Conservation (phyloP, 345 rosid genomes). For the Ceriops decandra region DNA sequence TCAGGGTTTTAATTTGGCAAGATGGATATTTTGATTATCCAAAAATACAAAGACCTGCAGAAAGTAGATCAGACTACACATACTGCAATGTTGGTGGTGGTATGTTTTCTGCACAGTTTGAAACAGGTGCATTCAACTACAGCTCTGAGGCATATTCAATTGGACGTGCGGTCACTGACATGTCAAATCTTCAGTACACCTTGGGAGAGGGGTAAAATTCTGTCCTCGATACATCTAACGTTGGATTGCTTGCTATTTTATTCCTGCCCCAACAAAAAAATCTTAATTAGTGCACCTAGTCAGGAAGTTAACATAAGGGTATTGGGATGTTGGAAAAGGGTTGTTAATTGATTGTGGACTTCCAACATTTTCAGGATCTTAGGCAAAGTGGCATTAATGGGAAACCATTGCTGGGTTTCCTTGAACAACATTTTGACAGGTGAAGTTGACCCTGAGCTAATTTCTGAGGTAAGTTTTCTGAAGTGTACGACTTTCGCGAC, state of each 20-base stretch:
- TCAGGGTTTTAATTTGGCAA: slow-evolving; percentile 60
- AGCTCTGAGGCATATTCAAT: slow-evolving; percentile 28
- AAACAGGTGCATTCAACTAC: slow-evolving; percentile 10
- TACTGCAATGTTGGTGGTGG: slow-evolving; percentile 20
- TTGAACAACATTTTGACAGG: slow-evolving; percentile 28
- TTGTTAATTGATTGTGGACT: not conserved
- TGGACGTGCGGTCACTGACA: slow-evolving; percentile 32
- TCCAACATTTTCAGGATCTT: slow-evolving; percentile 36
- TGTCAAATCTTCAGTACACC: slow-evolving; percentile 38
- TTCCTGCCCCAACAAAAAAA: too few relatives aligned
- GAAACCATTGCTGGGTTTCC: slow-evolving; percentile 47
- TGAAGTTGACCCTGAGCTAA: slow-evolving; percentile 19
- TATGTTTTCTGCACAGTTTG: slow-evolving; percentile 18
- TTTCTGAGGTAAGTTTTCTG: slow-evolving; percentile 33
- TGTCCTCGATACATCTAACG: slow-evolving; percentile 14
- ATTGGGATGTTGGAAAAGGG: not conserved
- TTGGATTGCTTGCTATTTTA: not conserved
- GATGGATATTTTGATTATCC: slow-evolving; percentile 46
- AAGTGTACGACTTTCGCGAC: too few relatives aligned
- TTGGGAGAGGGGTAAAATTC: slow-evolving; percentile 55
- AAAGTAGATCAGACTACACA: slow-evolving; percentile 9
- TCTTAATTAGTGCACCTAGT: too few relatives aligned
- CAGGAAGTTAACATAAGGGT: not conserved
- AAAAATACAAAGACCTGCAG: slow-evolving; percentile 28
- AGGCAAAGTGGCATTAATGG: slow-evolving; percentile 45